These are phyloP conservation scores for Yamadazyma nakazawae DNA, from an alignment of 805 yeast genomes.

Conservation along the genomic window DNA sequence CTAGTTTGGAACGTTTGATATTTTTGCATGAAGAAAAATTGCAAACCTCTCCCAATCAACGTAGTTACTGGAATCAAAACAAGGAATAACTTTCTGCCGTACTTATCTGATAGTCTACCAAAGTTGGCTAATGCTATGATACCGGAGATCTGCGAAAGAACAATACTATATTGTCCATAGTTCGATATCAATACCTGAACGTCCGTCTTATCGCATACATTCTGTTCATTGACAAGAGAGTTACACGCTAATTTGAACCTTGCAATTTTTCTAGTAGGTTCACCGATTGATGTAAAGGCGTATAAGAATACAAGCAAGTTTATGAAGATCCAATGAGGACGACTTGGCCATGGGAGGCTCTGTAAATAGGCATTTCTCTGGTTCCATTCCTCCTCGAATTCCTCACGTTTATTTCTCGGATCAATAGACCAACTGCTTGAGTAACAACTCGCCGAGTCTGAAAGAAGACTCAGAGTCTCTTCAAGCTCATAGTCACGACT, in stretches of 20 bases:
- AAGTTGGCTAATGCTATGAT: constrained; percentile 54
- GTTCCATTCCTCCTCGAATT: neutral
- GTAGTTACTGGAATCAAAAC: constrained; percentile 16
- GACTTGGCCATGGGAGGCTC: neutral
- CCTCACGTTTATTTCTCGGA: too few relatives aligned
- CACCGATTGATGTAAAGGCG: constrained; percentile 24
- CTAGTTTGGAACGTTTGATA: constrained; percentile 28
- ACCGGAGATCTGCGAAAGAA: constrained; percentile 45
- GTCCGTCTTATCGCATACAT: constrained; percentile 25
- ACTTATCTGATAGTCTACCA: constrained; percentile 34
- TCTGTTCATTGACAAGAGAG: constrained; percentile 11
- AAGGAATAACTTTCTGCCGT: constrained; percentile 33
- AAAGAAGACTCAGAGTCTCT: neutral
- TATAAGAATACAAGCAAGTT: constrained; percentile 6
- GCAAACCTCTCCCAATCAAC: constrained; percentile 21
- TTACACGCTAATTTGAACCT: constrained; percentile 27
- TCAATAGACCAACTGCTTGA: neutral
- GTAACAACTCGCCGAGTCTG: neutral
- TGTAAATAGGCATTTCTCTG: neutral
- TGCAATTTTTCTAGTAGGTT: constrained; percentile 36
- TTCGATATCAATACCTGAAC: constrained; percentile 40
- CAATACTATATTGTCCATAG: constrained; percentile 40
- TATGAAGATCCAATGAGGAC: constrained; percentile 6
- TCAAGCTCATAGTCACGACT: neutral
- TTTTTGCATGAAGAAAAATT: constrained; percentile 23